phyloP scores from a whole-genome alignment of 352 stramenopile genomes.

The Hyaloperonospora arabidopsidis region DNA sequence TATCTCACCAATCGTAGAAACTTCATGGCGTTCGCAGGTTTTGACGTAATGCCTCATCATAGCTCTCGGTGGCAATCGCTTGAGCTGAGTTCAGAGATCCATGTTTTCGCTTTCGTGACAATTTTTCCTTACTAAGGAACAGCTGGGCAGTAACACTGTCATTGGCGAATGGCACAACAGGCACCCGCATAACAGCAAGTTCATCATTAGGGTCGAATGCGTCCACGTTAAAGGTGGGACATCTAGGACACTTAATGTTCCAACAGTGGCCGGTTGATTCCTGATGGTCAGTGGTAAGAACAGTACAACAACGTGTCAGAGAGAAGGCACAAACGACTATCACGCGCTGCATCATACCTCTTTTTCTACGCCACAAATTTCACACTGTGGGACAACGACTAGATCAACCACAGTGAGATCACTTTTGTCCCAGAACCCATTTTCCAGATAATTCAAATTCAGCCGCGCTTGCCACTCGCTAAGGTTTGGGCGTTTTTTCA shows the following conservation, averaged over 20 bases:
- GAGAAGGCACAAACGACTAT: neutral
- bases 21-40: neutral
- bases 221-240: slow-evolving; percentile 57
- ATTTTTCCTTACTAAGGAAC: slow-evolving; percentile 33
- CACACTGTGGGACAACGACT: slow-evolving; percentile 59
- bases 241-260: slow-evolving; percentile 68
- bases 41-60: slow-evolving; percentile 6
- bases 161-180: slow-evolving; percentile 41
- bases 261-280: slow-evolving; percentile 61
- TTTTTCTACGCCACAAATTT: slow-evolving; percentile 80
- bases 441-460: slow-evolving; percentile 55
- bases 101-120: slow-evolving; percentile 48
- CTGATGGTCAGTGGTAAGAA: slow-evolving; percentile 19
- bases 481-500: slow-evolving; percentile 83
- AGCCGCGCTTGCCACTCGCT: slow-evolving; percentile 67
- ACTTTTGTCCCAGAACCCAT: slow-evolving; percentile 43
- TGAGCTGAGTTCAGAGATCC: slow-evolving; percentile 18
- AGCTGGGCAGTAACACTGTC: slow-evolving; percentile 48
- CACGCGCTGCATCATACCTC: slow-evolving; percentile 34
- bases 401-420: slow-evolving; percentile 57
- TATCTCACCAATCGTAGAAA: too few relatives aligned
- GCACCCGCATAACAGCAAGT: slow-evolving; percentile 48
- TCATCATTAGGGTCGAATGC: slow-evolving; percentile 33
- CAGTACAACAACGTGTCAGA: slow-evolving; percentile 11
- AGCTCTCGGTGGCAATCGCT: slow-evolving; percentile 1